These are phyloP conservation scores for Metschnikowia continentalis DNA, from an alignment of 805 yeast species.

Conservation along the genomic window DNA sequence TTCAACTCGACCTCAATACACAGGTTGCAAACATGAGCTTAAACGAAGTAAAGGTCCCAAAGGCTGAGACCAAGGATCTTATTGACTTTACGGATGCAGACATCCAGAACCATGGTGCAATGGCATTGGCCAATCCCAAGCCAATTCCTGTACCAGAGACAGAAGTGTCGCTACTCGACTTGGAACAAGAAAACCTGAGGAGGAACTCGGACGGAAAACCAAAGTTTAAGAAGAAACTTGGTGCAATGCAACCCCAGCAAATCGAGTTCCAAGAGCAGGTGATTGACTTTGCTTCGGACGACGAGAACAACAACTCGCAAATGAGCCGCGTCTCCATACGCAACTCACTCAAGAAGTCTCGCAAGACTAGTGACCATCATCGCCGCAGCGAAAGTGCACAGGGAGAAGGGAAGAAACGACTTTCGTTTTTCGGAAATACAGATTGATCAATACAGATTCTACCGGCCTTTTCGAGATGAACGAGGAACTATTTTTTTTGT, in stretches of 20 bases:
- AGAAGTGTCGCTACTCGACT: conserved; percentile 17
- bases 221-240: conserved; percentile 30
- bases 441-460: not conserved
- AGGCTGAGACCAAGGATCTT: not conserved
- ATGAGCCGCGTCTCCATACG: conserved; percentile 41
- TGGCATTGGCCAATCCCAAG: not conserved
- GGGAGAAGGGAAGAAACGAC: conserved; percentile 21
- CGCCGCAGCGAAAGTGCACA: conserved; percentile 26
- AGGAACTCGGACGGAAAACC: conserved; percentile 17
- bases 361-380: conserved; percentile 28
- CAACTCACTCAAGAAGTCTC: conserved; percentile 30
- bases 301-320: conserved; percentile 34
- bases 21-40: conserved; percentile 1
- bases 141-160: not conserved
- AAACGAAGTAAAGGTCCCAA: not conserved
- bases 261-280: conserved; percentile 40
- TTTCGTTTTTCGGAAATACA: conserved; percentile 22
- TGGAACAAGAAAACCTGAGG: conserved; percentile 16
- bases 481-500: not conserved
- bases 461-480: not conserved
- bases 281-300: conserved; percentile 44
- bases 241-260: conserved; percentile 26
- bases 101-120: not conserved
- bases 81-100: not conserved
- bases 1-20: not conserved